Base-by-base conservation (phyloP, 2,329 filamentous ascomycete genomes). In the Dothistroma pini region DNA sequence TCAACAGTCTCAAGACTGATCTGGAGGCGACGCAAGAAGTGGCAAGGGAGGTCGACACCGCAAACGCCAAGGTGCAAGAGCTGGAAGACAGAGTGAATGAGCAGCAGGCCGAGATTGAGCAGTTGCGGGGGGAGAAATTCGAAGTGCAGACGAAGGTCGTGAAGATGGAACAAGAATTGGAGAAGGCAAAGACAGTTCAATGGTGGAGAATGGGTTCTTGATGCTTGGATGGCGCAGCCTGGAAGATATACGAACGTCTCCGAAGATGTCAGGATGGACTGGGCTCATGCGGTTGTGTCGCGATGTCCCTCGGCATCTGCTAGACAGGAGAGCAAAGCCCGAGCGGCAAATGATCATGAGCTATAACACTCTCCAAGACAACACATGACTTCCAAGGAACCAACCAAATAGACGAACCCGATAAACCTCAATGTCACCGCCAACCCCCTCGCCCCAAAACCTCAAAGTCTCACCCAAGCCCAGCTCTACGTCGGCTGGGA, bases 11-110 rank as follows among this genome's bases (percentile, higher is more conserved):
- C 21, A 56, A 54, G 22, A 48, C 48, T 22, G 55, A 61, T 16
- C 10, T 59, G 4, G 22, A 53, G 21, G 52, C 32, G n/a, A 38
- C 54, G 44, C 48, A 61, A 61, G 58, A 51, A 32, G 19, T 32
- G 58, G 55, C 53, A 54, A 12, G 56, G 19, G 34, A 51, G 54
- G 51, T 31, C 48, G n/a, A 34, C 49, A 52, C 21, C 56, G 22
- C 21, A 29, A 51, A 31, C 25, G 48, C 19, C 29, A 54, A 47
- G 41, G 38, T 58, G 25, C 54, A 56, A 38, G 53, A 50, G 16
- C 31, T 54, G 21, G 19, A 59, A 35, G 61, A 32, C 22, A 54
- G 50, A 19, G 35, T 61, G 34, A 22, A 32, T 12, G 25, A 54
- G 22, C 25, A 21, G 21, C 49, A 49, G 22, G 35, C 22, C 25